Base-by-base conservation (phyloP, 2,329 filamentous ascomycete genomes). In the Nemania sp. region DNA sequence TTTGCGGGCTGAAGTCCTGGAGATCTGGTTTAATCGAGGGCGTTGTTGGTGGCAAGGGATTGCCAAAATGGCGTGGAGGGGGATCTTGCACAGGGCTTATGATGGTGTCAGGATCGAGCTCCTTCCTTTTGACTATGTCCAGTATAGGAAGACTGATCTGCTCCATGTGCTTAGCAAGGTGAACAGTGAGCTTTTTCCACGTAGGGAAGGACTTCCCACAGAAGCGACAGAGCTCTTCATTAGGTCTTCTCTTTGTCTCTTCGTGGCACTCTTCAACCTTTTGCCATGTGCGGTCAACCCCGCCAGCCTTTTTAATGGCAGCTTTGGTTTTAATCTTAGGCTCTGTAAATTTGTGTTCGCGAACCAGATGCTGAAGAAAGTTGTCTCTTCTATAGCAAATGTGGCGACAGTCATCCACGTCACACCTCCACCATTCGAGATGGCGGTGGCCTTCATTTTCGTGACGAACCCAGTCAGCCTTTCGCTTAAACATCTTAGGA, bases 121-220 rank as follows among this genome's bases (percentile, higher is more conserved):
- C 75, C 56, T 73, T 77, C 33, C 72, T 70, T 31, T 77, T 77
- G 3, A 86, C 82, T 2, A 86, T 75, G 14, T 76, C 74, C 51
- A 96, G 76, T 26, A 96, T 83, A 0, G 92, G 91, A 66, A 96
- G 81, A 64, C 89, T 90, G 66, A 96, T 89, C 61, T 91, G 86
- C 71, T 96, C 91, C 91, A 97, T 94, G 70, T 97, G 92, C 71
- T 93, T 93, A 44, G 91, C 91, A 68, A 96, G 74, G 72, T 96
- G 92, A n/a, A 94, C 90, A 0, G 90, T 95, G 56, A 96, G 76
- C 73, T 95, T 95, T 79, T 96, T 96, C 91, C 91, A 96, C 33
- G 84, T 90, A 28, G 82, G 84, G 70, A 91, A 92, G 11, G 82
- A 78, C 70, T 88, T 91, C 56, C 87, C 88, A 66, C 92, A 96